Percentiles rank a stretch among this genome's conserved stretches.
These are phyloP conservation scores for Boletus mariae DNA, from an alignment of 1,284 basidiomycete genomes.

Conservation along the genomic window DNA sequence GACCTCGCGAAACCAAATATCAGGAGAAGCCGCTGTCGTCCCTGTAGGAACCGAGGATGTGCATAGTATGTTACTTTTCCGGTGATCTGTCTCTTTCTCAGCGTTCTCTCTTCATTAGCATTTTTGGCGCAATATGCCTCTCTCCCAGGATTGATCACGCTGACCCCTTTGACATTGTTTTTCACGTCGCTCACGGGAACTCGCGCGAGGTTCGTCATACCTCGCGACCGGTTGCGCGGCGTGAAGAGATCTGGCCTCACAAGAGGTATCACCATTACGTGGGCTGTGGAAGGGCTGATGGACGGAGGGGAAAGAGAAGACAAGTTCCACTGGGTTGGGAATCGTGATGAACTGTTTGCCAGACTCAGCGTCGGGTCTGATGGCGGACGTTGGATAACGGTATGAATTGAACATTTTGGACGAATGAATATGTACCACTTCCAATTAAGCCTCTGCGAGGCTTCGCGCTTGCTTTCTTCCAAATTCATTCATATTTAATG, in stretches of 20 bases:
- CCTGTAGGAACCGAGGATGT: slow-evolving; percentile 24
- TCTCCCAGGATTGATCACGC: slow-evolving; percentile 54
- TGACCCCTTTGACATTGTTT: slow-evolving; percentile 45
- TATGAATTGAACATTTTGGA: slow-evolving; percentile 14
- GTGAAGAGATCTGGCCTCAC: slow-evolving; percentile 56
- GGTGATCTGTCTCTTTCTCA: neutral
- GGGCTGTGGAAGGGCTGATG: slow-evolving; percentile 33
- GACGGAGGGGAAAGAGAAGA: slow-evolving; percentile 41
- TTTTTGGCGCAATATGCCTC: slow-evolving; percentile 58
- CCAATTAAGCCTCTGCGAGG: slow-evolving; percentile 7
- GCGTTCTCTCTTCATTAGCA: slow-evolving; percentile 35
- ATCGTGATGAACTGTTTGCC: slow-evolving; percentile 64
- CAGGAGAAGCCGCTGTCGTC: neutral
- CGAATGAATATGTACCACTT: neutral
- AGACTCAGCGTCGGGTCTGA: slow-evolving; percentile 52
- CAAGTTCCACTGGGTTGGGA: slow-evolving; percentile 56
- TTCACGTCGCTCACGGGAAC: slow-evolving; percentile 54
- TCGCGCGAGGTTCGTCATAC: slow-evolving; percentile 44
- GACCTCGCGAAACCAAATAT: slow-evolving; percentile 3
- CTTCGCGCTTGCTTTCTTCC: slow-evolving; percentile 26
- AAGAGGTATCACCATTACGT: slow-evolving; percentile 50
- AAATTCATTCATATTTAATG: neutral
- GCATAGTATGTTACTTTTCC: slow-evolving; percentile 37
- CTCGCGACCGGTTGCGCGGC: slow-evolving; percentile 44
- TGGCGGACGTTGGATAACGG: slow-evolving; percentile 38